These are phyloP conservation scores for Schoenoplectus triqueter DNA, from an alignment of 202 grass and related monocot species.

Conservation along the genomic window DNA sequence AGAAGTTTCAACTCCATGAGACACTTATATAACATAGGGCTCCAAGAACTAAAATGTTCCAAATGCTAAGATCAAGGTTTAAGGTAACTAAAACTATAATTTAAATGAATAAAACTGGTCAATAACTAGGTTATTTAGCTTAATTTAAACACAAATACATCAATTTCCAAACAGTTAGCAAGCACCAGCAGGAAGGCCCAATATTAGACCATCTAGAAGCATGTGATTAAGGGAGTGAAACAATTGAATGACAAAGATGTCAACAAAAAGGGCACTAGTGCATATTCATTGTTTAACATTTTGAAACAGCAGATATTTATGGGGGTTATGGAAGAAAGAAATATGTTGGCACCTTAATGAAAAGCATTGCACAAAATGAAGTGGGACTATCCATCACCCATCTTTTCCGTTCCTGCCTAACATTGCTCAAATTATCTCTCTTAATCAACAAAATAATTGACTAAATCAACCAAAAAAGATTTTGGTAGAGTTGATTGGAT, in stretches of 20 bases:
- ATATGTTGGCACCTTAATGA: slow-evolving; percentile 51
- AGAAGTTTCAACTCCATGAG: background rate
- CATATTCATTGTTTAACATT: slow-evolving; percentile 18
- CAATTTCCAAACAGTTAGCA: too few relatives aligned
- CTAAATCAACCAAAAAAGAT: background rate
- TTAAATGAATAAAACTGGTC: background rate
- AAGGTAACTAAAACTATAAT: background rate
- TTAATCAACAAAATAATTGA: slow-evolving; percentile 50
- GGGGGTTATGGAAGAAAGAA: slow-evolving; percentile 1
- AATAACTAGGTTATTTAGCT: slow-evolving; percentile 2
- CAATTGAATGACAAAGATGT: background rate
- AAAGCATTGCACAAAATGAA: slow-evolving; percentile 50
- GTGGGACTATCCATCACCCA: slow-evolving; percentile 78
- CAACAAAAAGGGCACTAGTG: background rate
- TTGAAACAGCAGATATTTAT: background rate
- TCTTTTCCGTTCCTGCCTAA: slow-evolving; percentile 92
- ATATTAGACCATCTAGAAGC: background rate
- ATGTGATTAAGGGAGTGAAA: background rate
- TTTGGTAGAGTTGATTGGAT: background rate
- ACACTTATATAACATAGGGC: background rate
- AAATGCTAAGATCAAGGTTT: background rate
- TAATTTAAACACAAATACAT: background rate
- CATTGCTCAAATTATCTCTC: slow-evolving; percentile 59
- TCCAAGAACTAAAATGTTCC: background rate
- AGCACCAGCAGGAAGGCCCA: background rate